Conservation (phyloP, 495 filamentous ascomycete genomes). For the Glarea lozoyensis region DNA sequence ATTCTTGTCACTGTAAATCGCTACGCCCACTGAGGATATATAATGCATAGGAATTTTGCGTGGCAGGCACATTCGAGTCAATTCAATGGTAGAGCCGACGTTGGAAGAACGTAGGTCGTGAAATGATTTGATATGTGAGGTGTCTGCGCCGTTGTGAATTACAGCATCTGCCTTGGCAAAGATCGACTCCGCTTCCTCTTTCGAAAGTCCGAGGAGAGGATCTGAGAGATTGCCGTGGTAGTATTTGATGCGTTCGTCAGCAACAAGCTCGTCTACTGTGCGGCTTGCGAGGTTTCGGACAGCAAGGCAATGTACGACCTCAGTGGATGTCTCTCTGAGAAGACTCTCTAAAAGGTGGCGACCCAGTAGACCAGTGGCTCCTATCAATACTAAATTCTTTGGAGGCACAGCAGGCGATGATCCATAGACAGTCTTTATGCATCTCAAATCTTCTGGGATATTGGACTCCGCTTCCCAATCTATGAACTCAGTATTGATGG, state of each 20-base stretch:
- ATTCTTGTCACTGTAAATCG: conserved; percentile 11
- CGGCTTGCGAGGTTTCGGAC: not conserved
- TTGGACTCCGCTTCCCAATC: not conserved
- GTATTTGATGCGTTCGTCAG: not conserved
- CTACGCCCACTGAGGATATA: conserved; percentile 32
- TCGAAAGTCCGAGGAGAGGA: not conserved
- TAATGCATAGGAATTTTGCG: conserved; percentile 40
- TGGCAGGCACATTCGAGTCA: conserved; percentile 16
- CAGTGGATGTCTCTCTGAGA: not conserved
- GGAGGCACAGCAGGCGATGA: not conserved
- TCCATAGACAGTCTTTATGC: not conserved
- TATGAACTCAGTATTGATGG: not conserved
- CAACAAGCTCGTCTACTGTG: conserved; percentile 1
- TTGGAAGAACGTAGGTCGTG: conserved; percentile 30
- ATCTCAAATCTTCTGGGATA: not conserved
- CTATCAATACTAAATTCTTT: conserved; percentile 18
- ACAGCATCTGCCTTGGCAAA: conserved; percentile 29
- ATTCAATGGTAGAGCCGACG: conserved; percentile 31
- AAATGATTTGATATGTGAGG: conserved; percentile 39
- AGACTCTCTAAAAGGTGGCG: conserved; percentile 8
- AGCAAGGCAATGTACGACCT: not conserved
- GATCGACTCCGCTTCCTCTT: conserved; percentile 13
- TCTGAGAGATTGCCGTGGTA: not conserved
- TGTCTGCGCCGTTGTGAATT: conserved; percentile 44
- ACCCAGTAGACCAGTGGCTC: conserved; percentile 24